Conservation (phyloP, 208 protist species). For the Acanthamoeba culbertsoni region DNA sequence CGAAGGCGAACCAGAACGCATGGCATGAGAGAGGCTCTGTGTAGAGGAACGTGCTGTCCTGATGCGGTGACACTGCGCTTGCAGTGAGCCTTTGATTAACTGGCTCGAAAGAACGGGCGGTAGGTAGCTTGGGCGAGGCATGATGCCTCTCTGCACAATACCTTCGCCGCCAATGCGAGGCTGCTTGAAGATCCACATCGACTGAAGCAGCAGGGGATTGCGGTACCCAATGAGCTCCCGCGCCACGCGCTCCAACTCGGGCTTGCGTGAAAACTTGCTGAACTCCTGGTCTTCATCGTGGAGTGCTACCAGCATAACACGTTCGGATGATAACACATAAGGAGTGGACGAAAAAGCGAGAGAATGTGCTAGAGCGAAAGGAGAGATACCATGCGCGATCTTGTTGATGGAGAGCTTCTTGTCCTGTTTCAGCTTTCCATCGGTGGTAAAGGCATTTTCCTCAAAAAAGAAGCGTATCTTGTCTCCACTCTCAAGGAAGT, state of each 20-base stretch:
- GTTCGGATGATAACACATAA: background rate
- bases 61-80: conserved; percentile 77
- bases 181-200: conserved; percentile 89
- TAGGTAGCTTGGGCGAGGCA: background rate
- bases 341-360: background rate
- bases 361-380: background rate
- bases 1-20: conserved; percentile 86
- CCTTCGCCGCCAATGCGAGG: conserved; percentile 62
- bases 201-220: conserved; percentile 79
- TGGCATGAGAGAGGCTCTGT: conserved; percentile 74
- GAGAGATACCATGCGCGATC: conserved; percentile 76
- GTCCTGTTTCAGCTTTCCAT: conserved; percentile 64
- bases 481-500: conserved; percentile 79
- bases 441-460: conserved; percentile 67
- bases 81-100: too few relatives aligned
- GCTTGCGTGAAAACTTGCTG: conserved; percentile 63
- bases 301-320: conserved; percentile 44
- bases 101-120: too few relatives aligned
- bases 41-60: conserved; percentile 86
- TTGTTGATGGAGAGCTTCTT: conserved; percentile 79
- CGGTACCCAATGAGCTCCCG: conserved; percentile 66
- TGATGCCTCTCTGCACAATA: background rate
- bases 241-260: conserved; percentile 11
- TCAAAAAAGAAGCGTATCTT: conserved; percentile 85
- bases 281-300: conserved; percentile 73